phyloP scores from a whole-genome alignment of 192 early-diverging fungal species.

The Gaertneriomyces sp. region DNA sequence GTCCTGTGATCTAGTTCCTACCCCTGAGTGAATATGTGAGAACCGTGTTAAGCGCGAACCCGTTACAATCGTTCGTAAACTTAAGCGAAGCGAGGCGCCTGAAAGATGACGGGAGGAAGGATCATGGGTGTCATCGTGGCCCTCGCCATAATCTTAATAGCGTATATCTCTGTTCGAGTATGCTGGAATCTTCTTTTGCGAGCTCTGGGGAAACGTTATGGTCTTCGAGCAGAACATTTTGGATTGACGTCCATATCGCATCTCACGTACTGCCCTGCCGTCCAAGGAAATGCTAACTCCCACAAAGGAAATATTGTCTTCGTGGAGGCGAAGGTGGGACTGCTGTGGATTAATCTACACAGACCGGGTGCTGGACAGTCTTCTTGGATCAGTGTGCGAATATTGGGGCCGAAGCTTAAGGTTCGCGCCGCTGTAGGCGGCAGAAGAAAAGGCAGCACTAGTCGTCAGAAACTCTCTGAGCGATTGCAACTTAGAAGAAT shows the following conservation, averaged over 20 bases:
- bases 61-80: too few relatives aligned
- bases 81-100: too few relatives aligned
- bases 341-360: slow-evolving; percentile 20
- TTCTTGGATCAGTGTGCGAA: slow-evolving; percentile 16
- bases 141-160: not conserved
- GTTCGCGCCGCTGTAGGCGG: not conserved
- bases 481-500: not conserved
- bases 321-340: slow-evolving; percentile 6
- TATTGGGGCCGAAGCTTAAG: slow-evolving; percentile 4
- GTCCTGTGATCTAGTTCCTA: too few relatives aligned
- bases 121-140: not conserved
- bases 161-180: not conserved
- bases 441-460: not conserved
- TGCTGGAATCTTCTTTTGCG: slow-evolving; percentile 2
- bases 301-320: not conserved
- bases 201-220: slow-evolving; percentile 1
- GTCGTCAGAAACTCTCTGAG: not conserved
- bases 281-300: not conserved
- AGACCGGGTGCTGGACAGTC: not conserved
- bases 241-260: not conserved
- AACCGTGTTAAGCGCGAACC: too few relatives aligned
- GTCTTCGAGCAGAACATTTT: not conserved
- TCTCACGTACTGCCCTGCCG: not conserved
- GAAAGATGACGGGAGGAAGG: too few relatives aligned
- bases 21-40: too few relatives aligned